A percentile compares a stretch with the other conserved stretches of the same genome.
These are phyloP conservation scores for Diplodia intermedia DNA, from an alignment of 2,329 filamentous ascomycete genomes.

Conservation along the genomic window DNA sequence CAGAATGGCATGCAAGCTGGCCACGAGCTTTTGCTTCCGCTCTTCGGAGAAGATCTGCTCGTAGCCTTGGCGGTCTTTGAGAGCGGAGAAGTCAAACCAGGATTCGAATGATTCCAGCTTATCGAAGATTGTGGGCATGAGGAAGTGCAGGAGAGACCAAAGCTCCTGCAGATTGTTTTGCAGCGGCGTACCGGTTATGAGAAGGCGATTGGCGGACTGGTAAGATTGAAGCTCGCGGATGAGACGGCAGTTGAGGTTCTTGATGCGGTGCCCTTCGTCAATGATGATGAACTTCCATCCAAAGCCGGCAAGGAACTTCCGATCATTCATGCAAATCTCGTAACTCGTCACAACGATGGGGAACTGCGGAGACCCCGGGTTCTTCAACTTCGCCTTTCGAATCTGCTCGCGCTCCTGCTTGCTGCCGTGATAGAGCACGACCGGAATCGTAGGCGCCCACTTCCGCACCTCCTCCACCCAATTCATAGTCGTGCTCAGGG, in stretches of 20 bases:
- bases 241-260: constrained; percentile 92
- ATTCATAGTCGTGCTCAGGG: constrained; percentile 89
- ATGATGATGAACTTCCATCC: constrained; percentile 99
- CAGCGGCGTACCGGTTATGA: constrained; percentile 93
- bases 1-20: constrained; percentile 89
- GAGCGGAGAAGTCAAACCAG: constrained; percentile 96
- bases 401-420: constrained; percentile 78
- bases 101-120: constrained; percentile 91
- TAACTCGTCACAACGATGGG: constrained; percentile 95
- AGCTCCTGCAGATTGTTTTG: constrained; percentile 96
- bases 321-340: constrained; percentile 93
- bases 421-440: constrained; percentile 87
- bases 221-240: constrained; percentile 90
- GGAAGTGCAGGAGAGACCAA: constrained; percentile 93
- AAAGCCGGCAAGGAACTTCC: constrained; percentile 79
- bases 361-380: constrained; percentile 73
- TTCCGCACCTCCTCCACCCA: constrained; percentile 94
- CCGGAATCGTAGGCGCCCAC: constrained; percentile 89
- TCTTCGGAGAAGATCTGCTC: constrained; percentile 81
- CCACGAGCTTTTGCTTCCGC: constrained; percentile 76
- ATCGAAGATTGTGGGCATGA: constrained; percentile 90
- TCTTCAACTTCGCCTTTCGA: constrained; percentile 74
- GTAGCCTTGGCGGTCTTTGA: constrained; percentile 81
- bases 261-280: constrained; percentile 95
- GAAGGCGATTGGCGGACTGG: constrained; percentile 83